Percentiles rank a stretch among this genome's conserved stretches.
These are phyloP conservation scores for Pilatotrama ljubarskyi DNA, from an alignment of 768 basidiomycete genomes.

Conservation along the genomic window DNA sequence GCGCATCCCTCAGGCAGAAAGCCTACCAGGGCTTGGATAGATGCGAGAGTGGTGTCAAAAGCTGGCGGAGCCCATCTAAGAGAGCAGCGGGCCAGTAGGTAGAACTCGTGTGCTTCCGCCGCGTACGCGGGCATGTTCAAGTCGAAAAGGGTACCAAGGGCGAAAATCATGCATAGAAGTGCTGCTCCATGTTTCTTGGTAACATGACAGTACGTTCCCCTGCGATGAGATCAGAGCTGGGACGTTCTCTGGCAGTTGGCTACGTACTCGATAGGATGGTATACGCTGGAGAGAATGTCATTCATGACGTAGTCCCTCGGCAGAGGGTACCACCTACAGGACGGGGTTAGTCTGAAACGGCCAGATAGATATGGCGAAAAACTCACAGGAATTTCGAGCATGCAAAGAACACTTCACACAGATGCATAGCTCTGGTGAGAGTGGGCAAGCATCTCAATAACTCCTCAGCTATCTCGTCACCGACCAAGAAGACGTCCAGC, in stretches of 20 bases:
- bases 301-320: constrained; percentile 56
- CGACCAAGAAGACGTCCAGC: constrained; percentile 28
- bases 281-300: constrained; percentile 53
- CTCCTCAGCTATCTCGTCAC: constrained; percentile 40
- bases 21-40: constrained; percentile 58
- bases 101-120: constrained; percentile 60
- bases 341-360: neutral
- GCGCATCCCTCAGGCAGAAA: neutral
- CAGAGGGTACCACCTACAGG: constrained; percentile 53
- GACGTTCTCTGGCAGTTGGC: neutral
- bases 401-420: constrained; percentile 67
- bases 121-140: constrained; percentile 47
- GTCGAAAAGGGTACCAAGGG: constrained; percentile 65
- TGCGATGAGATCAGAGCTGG: neutral
- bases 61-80: constrained; percentile 49
- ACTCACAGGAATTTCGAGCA: constrained; percentile 60
- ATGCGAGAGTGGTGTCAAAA: constrained; percentile 49
- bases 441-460: constrained; percentile 49
- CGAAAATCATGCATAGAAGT: constrained; percentile 65
- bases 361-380: neutral
- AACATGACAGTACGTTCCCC: constrained; percentile 29
- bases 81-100: constrained; percentile 55
- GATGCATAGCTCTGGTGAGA: constrained; percentile 54
- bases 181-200: constrained; percentile 52
- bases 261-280: constrained; percentile 48